Percentiles rank a stretch among this genome's conserved stretches.
Conservation (phyloP, 2,329 filamentous ascomycete genomes). For the Aspergillus sp. region DNA sequence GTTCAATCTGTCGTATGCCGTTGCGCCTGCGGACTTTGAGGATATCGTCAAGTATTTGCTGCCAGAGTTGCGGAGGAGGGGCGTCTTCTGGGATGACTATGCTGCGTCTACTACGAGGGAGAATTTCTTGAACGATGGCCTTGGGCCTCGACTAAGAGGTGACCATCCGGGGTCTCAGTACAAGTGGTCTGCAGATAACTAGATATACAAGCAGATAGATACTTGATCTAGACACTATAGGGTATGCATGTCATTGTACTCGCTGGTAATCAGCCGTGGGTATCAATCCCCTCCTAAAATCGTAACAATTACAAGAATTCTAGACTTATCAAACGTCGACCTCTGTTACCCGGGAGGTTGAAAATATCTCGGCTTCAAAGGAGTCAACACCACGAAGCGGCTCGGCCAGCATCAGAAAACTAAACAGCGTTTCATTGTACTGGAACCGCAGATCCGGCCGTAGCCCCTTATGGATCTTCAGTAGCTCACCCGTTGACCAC, state of each 20-base stretch:
- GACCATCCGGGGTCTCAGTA: conserved; percentile 2
- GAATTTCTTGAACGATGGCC: conserved; percentile 7
- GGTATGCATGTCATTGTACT: not conserved
- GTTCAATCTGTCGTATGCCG: conserved; percentile 25
- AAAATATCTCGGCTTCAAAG: conserved; percentile 34
- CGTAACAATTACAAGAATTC: not conserved
- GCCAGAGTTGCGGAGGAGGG: conserved; percentile 24
- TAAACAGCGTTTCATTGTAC: conserved; percentile 41
- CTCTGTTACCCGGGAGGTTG: not conserved
- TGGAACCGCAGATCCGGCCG: conserved; percentile 38
- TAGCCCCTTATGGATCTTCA: conserved; percentile 36
- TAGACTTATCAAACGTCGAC: not conserved
- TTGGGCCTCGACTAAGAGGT: not conserved
- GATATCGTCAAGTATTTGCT: conserved; percentile 25
- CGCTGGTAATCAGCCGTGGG: not conserved
- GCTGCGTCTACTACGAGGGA: conserved; percentile 19
- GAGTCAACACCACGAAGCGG: conserved; percentile 33
- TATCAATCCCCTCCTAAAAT: not conserved
- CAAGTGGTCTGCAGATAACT: not conserved
- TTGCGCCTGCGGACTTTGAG: conserved; percentile 25
- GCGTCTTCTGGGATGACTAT: conserved; percentile 39
- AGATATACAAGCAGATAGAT: not conserved
- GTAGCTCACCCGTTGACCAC: conserved; percentile 39
- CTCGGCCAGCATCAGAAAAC: conserved; percentile 33
- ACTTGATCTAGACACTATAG: not conserved